Evolutionary conservation across 257 asterid genomes (phyloP).

Genomic region (Solanum bulbocastanum): DNA sequence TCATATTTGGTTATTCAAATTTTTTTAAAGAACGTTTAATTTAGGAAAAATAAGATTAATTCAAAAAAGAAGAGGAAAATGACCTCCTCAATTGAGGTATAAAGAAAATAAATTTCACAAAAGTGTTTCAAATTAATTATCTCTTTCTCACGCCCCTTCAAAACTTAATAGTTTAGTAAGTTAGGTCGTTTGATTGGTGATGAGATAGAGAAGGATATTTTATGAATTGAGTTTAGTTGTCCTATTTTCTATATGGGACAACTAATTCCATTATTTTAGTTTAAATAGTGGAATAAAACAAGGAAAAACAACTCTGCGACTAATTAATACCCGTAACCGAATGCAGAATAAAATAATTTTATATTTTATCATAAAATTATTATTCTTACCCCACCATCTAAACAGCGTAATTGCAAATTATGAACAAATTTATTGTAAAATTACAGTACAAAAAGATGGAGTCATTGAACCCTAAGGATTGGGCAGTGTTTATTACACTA

Average conservation of each 20-base stretch:
- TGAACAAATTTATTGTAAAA: not conserved
- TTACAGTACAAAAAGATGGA: not conserved
- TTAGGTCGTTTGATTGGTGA: not conserved
- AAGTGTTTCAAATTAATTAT: not conserved
- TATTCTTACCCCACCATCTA: not conserved
- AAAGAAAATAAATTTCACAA: not conserved
- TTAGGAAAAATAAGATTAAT: not conserved
- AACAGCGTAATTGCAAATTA: not conserved
- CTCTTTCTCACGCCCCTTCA: not conserved
- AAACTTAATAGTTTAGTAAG: not conserved
- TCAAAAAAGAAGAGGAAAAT: not conserved
- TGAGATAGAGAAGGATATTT: not conserved
- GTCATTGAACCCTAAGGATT: not conserved
- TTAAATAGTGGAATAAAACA: not conserved
- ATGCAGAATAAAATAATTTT: not conserved
- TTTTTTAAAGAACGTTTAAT: not conserved
- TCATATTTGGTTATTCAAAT: not conserved
- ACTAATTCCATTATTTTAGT: not conserved
- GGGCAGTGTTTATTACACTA: not conserved
- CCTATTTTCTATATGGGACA: not conserved
- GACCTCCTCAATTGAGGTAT: not conserved
- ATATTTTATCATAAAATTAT: not conserved
- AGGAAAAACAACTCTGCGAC: not conserved
- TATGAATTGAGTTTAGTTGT: not conserved
- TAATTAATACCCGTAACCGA: fast-evolving